phyloP scores from a whole-genome alignment of 2,329 filamentous ascomycete species.

The Sordariomycetes sp. region DNA sequence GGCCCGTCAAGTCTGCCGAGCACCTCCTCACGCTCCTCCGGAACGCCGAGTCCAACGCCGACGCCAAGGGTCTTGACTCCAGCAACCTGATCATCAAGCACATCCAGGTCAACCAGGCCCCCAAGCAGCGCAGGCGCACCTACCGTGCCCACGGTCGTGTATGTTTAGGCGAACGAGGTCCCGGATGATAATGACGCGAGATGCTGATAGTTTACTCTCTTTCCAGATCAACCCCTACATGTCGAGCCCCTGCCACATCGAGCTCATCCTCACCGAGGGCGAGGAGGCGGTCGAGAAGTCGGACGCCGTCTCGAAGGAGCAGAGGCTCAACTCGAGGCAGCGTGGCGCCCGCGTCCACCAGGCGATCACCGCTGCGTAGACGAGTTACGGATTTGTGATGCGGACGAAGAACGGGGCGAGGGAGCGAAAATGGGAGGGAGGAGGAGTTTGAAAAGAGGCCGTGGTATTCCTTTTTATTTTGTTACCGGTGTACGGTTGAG shows the following conservation, averaged over 20 bases:
- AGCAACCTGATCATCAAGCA: slow-evolving; percentile 98
- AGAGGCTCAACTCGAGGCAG: slow-evolving; percentile 75
- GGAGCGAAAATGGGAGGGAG: slow-evolving; percentile 6
- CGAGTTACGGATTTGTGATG: slow-evolving; percentile 3
- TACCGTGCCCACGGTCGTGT: slow-evolving; percentile 99
- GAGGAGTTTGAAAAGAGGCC: slow-evolving; percentile 5
- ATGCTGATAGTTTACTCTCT: not conserved
- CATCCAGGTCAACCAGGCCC: slow-evolving; percentile 99
- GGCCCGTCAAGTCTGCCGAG: slow-evolving; percentile 98
- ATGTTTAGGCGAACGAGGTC: slow-evolving; percentile 38
- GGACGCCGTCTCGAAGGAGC: slow-evolving; percentile 52
- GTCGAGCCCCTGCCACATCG: slow-evolving; percentile 99
- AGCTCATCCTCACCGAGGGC: slow-evolving; percentile 97
- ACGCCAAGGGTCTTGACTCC: slow-evolving; percentile 95
- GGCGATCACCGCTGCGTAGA: slow-evolving; percentile 56
- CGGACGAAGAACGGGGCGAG: slow-evolving; percentile 7
- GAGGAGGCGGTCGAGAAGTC: slow-evolving; percentile 90
- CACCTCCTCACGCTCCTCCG: slow-evolving; percentile 95
- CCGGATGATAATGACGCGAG: not conserved
- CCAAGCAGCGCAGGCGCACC: slow-evolving; percentile 97
- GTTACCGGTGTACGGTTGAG: slow-evolving; percentile 6
- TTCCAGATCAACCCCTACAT: slow-evolving; percentile 98
- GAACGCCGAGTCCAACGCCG: slow-evolving; percentile 95
- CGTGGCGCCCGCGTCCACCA: slow-evolving; percentile 60
- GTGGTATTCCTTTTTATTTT: slow-evolving; percentile 4